These are phyloP conservation scores for Lablab purpureus DNA, from an alignment of 306 rosid species.

Conservation along the genomic window DNA sequence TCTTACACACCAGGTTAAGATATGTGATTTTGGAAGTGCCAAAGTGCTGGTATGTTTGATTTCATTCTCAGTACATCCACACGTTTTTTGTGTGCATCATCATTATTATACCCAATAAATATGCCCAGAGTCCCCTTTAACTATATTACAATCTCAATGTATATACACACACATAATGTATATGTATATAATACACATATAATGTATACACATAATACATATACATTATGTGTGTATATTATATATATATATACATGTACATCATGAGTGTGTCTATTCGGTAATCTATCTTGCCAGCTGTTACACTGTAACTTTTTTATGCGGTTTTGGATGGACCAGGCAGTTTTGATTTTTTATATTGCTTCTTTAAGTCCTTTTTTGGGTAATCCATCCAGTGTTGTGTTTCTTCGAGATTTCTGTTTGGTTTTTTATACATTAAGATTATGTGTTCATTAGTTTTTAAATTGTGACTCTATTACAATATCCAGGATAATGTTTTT, in stretches of 20 bases:
- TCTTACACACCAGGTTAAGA: conserved; percentile 73
- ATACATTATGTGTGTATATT: too few species aligned
- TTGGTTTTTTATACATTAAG: background rate
- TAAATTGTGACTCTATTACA: background rate
- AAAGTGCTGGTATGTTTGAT: conserved; percentile 73
- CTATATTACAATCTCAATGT: background rate
- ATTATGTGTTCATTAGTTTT: background rate
- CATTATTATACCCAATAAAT: background rate
- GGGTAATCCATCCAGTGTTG: background rate
- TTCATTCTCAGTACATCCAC: conserved; percentile 2
- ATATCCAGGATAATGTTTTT: conserved; percentile 3
- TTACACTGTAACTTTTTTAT: background rate
- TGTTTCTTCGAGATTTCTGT: background rate
- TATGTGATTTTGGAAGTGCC: conserved; percentile 90
- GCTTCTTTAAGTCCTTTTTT: background rate
- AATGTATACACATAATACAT: too few species aligned
- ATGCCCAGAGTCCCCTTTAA: background rate
- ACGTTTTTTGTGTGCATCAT: background rate
- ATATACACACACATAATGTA: too few species aligned
- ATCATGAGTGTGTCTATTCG: too few species aligned
- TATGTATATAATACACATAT: too few species aligned
- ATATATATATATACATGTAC: too few species aligned
- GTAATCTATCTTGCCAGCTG: too few species aligned
- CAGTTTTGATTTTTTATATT: background rate
- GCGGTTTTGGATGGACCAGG: background rate